Evolutionary conservation across 306 rosid genomes (phyloP).

Genomic region (Medicago ruthenica): DNA sequence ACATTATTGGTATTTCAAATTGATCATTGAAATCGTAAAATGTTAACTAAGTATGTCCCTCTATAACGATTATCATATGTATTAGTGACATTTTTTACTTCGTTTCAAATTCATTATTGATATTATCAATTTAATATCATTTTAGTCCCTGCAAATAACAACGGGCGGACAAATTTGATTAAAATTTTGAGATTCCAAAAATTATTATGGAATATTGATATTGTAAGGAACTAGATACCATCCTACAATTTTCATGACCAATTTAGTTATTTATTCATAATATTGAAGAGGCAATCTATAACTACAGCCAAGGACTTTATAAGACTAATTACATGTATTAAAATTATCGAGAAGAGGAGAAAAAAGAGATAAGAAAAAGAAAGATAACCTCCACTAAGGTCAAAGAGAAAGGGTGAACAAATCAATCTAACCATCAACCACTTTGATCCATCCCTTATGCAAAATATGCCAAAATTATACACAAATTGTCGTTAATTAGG

Average conservation of each 20-base stretch:
- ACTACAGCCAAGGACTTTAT: not conserved
- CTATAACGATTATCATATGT: too few species aligned
- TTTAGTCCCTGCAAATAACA: too few species aligned
- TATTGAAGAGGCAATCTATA: not conserved
- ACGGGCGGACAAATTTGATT: too few species aligned
- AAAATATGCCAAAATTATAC: conserved; percentile 43
- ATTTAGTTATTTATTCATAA: not conserved
- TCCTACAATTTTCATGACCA: not conserved
- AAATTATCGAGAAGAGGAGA: conserved; percentile 13
- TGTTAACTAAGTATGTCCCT: not conserved
- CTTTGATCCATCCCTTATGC: conserved; percentile 36
- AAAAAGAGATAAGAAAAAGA: not conserved
- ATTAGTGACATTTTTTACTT: not conserved
- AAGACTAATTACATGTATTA: not conserved
- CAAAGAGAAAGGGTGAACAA: conserved; percentile 67
- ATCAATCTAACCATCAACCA: conserved; percentile 68
- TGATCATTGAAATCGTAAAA: too few species aligned
- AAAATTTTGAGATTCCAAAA: too few species aligned
- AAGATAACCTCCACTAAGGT: conserved; percentile 41
- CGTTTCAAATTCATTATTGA: too few species aligned
- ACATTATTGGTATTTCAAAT: too few species aligned
- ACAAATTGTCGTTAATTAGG: conserved; percentile 15
- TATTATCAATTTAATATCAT: not conserved
- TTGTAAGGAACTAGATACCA: not conserved
- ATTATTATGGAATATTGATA: too few species aligned